A percentile compares a stretch with the other conserved stretches of the same genome.
Evolutionary conservation across 768 basidiomycete genomes (phyloP).

Genomic region (Boletellus sp.): DNA sequence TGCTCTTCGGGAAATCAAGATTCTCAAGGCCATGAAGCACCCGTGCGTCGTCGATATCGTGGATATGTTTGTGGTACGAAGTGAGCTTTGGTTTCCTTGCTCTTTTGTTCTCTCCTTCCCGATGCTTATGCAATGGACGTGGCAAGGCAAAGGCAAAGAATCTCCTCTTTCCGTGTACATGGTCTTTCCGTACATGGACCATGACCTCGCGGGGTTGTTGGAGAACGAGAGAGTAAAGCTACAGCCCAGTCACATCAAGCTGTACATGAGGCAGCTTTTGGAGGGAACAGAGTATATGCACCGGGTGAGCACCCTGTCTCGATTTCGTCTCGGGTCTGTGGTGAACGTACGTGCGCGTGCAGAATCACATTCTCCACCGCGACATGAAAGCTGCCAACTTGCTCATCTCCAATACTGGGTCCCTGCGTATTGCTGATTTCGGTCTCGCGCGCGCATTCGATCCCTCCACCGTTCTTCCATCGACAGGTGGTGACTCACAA

Average conservation of each 20-base stretch:
- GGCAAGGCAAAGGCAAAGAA: conserved; percentile 51
- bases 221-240: conserved; percentile 89
- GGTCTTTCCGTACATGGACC: conserved; percentile 99
- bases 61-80: conserved; percentile 88
- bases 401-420: conserved; percentile 84
- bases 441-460: conserved; percentile 88
- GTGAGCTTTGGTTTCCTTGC: conserved; percentile 39
- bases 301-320: conserved; percentile 50
- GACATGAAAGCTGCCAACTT: conserved; percentile 99
- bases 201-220: conserved; percentile 91
- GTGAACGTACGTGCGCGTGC: conserved; percentile 9
- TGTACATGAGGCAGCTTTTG: conserved; percentile 95
- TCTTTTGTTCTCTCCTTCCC: neutral
- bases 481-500: conserved; percentile 16
- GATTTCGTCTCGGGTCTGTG: conserved; percentile 1
- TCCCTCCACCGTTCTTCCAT: conserved; percentile 38
- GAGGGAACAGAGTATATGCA: conserved; percentile 97
- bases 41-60: conserved; percentile 81
- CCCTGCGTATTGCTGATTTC: conserved; percentile 90
- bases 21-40: conserved; percentile 86
- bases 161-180: conserved; percentile 84
- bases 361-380: conserved; percentile 97
- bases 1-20: conserved; percentile 94
- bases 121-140: conserved; percentile 2
- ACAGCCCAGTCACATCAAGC: conserved; percentile 82